Conservation (phyloP, 441 rosid genomes). For the Gossypium aridum region DNA sequence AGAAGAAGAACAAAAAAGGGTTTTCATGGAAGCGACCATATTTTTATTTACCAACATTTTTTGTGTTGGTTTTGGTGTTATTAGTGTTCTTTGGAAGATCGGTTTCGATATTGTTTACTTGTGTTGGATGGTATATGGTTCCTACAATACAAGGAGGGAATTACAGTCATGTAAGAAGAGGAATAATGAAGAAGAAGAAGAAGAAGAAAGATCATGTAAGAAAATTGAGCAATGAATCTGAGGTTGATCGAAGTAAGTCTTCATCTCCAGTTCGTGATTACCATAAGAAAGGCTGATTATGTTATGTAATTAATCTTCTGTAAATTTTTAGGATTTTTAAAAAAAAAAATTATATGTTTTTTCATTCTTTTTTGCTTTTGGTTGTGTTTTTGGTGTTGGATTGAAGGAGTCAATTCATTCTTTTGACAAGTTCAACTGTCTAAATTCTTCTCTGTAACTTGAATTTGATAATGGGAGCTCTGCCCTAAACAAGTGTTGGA, state of each 20-base stretch:
- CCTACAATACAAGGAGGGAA: slow-evolving; percentile 25
- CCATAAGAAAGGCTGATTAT: slow-evolving; percentile 19
- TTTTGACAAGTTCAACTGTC: neutral
- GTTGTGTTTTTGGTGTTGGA: neutral
- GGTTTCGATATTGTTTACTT: slow-evolving; percentile 40
- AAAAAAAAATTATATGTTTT: neutral
- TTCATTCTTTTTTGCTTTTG: neutral
- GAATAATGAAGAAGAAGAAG: slow-evolving; percentile 17
- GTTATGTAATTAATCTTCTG: neutral
- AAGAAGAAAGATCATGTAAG: slow-evolving; percentile 20
- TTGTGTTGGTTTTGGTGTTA: slow-evolving; percentile 41
- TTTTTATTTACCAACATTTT: slow-evolving; percentile 35
- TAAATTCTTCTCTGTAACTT: slow-evolving; percentile 5
- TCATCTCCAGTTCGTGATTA: slow-evolving; percentile 22
- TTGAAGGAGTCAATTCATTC: neutral
- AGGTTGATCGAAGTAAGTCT: neutral
- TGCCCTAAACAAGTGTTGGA: too few relatives aligned
- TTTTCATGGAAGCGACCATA: slow-evolving; percentile 35
- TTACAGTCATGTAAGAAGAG: slow-evolving; percentile 5
- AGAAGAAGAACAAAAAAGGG: slow-evolving; percentile 5
- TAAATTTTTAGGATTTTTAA: neutral
- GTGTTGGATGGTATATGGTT: slow-evolving; percentile 50
- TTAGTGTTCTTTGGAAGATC: slow-evolving; percentile 50
- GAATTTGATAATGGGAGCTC: neutral
- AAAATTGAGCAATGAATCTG: slow-evolving; percentile 19